Base-by-base conservation (phyloP, 768 basidiomycete genomes). In the Lentinula detonsa region DNA sequence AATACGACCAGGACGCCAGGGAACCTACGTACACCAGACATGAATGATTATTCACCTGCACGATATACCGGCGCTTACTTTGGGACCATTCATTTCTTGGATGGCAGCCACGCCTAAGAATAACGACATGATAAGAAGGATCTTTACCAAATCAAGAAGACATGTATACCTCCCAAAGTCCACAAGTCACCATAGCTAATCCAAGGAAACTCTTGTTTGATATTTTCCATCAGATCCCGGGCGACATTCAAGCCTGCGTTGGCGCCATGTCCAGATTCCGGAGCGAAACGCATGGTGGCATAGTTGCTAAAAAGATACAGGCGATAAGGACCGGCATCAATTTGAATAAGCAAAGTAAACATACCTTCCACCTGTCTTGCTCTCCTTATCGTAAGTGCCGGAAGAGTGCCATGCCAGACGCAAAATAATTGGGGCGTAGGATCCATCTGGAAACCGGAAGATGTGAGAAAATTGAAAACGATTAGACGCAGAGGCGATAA, bases 201-300 rank as follows among this genome's bases (percentile, higher is more conserved):
- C 93, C 95, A 95, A 0, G 86, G 82, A 78, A 90, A 93, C 67
- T 96, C 85, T 57, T 85, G 69, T 78, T 98, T 95, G 70, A 98
- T 73, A 60, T 89, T 82, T 70, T 97, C 91, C 85, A 98, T 87
- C 61, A 91, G 72, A 5, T 73, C 79, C 61, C 96, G 91, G 43
- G 93, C 95, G 59, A 93, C 70, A 62, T 88, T 74, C 59, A 96
- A 79, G 31, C 94, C 94, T 31, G 84, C 84, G 74, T 96, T 96
- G 54, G 93, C 94, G 39, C 78, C 84, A 70, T 98, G 94, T 33
- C 81, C 70, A 10, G 94, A 70, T 72, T 98, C 96, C 43, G 96
- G 91, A 58, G 86, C 84, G 75, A 98, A 99, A 60, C 96, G 90
- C 96, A 99, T 99, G 23, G 96, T 98, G 2, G 97, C 96, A 65